These are phyloP conservation scores for Carnegiea gigantea DNA, from an alignment of 179 eudicot species.

Conservation along the genomic window DNA sequence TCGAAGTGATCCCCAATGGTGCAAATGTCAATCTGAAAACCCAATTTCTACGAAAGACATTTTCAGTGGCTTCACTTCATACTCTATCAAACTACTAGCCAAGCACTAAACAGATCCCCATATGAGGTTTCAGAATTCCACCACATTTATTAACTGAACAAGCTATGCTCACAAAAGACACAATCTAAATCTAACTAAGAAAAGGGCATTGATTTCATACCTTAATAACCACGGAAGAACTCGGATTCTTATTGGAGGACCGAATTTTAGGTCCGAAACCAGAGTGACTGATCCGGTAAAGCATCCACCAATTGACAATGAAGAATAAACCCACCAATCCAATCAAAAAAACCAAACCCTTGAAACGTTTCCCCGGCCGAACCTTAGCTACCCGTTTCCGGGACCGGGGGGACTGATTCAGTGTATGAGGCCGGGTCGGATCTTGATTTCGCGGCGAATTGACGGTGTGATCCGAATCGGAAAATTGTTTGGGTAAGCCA, in stretches of 20 bases:
- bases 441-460: constrained; percentile 19
- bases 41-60: neutral
- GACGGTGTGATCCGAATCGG: constrained; percentile 13
- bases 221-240: constrained; percentile 24
- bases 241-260: constrained; percentile 14
- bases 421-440: constrained; percentile 11
- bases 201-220: constrained; percentile 15
- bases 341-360: constrained; percentile 35
- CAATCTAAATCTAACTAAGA: neutral
- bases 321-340: constrained; percentile 41
- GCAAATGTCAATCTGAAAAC: neutral
- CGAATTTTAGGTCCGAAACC: constrained; percentile 25
- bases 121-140: neutral
- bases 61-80: neutral
- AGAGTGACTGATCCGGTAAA: constrained; percentile 34
- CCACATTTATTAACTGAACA: neutral
- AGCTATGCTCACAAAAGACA: neutral
- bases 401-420: constrained; percentile 3
- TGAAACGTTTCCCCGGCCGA: constrained; percentile 29
- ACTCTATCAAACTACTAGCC: too few relatives aligned
- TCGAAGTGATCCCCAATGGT: neutral
- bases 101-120: neutral
- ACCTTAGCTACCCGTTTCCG: constrained; percentile 17
- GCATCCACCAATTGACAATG: constrained; percentile 47
- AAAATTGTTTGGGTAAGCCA: constrained; percentile 8